Evolutionary conservation across 2,329 filamentous ascomycete species (phyloP).

Genomic region (Paraphaeosphaeria minitans): DNA sequence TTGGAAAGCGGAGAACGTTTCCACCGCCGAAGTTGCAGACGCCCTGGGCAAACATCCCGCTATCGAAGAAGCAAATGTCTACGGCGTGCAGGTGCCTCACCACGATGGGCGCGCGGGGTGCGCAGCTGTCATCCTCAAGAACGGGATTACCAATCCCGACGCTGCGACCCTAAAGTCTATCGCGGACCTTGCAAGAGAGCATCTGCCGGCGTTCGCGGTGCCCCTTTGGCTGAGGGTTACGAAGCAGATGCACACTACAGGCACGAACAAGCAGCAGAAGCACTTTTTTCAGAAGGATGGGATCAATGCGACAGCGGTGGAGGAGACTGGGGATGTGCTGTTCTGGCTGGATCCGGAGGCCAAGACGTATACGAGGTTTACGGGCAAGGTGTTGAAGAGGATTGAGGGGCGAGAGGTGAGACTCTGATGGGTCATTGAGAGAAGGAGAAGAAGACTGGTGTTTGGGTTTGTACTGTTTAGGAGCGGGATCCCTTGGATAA

Average conservation of each 20-base stretch:
- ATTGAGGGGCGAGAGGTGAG: slow-evolving; percentile 36
- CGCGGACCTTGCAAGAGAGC: slow-evolving; percentile 44
- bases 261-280: slow-evolving; percentile 56
- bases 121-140: slow-evolving; percentile 47
- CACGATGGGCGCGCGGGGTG: slow-evolving; percentile 54
- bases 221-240: slow-evolving; percentile 52
- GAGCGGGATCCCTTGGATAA: not conserved
- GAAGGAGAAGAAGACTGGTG: not conserved
- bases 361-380: slow-evolving; percentile 36
- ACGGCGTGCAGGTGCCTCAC: slow-evolving; percentile 51
- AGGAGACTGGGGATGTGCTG: slow-evolving; percentile 43
- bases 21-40: slow-evolving; percentile 52
- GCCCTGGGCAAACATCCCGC: slow-evolving; percentile 46
- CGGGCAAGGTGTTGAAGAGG: slow-evolving; percentile 27
- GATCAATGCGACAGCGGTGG: slow-evolving; percentile 47
- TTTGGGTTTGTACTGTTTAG: not conserved
- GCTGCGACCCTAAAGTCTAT: slow-evolving; percentile 25
- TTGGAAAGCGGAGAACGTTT: slow-evolving; percentile 54
- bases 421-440: slow-evolving; percentile 22
- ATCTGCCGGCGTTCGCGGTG: slow-evolving; percentile 51
- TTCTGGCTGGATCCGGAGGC: slow-evolving; percentile 47
- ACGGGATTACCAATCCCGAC: slow-evolving; percentile 16
- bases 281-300: slow-evolving; percentile 49
- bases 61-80: slow-evolving; percentile 52
- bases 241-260: slow-evolving; percentile 49